Conservation (phyloP, 768 basidiomycete species). For the Mycena vitilis region DNA sequence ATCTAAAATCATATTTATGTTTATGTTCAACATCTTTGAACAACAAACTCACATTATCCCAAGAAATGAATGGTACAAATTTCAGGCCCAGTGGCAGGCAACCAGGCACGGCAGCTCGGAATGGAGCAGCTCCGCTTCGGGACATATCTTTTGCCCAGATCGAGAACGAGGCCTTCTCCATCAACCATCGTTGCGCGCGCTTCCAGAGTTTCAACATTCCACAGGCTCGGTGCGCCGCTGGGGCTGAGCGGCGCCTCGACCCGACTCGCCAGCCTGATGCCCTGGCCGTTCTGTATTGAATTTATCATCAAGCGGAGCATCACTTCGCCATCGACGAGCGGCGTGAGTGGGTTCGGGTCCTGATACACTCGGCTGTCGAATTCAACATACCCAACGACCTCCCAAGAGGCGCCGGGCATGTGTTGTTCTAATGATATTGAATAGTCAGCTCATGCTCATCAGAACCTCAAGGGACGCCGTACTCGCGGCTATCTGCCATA, state of each 20-base stretch:
- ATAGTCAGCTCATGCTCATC: too few species aligned
- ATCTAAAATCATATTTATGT: not conserved
- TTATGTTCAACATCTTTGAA: not conserved
- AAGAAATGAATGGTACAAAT: constrained; percentile 12
- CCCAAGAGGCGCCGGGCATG: not conserved
- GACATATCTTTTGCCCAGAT: constrained; percentile 19
- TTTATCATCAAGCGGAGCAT: constrained; percentile 17
- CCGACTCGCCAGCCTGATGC: constrained; percentile 16
- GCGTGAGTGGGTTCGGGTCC: constrained; percentile 6
- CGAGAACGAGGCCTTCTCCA: constrained; percentile 12
- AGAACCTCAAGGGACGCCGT: not conserved
- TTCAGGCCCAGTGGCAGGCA: constrained; percentile 12
- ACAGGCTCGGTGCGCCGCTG: constrained; percentile 4
- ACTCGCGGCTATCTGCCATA: constrained; percentile 14
- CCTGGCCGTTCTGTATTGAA: constrained; percentile 5
- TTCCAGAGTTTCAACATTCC: constrained; percentile 22
- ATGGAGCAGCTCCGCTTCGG: constrained; percentile 24
- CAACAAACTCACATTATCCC: not conserved
- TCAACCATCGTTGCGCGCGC: constrained; percentile 8
- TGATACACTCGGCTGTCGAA: constrained; percentile 22
- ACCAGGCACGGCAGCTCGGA: constrained; percentile 20
- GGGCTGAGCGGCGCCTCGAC: constrained; percentile 21
- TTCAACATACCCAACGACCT: constrained; percentile 14
- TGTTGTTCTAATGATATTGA: not conserved
- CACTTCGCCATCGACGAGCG: constrained; percentile 22